A percentile compares a stretch with the other conserved stretches of the same genome.
Evolutionary conservation across 1,139 yeast species (phyloP).

Genomic region (Pneumocystis oryctolagi): DNA sequence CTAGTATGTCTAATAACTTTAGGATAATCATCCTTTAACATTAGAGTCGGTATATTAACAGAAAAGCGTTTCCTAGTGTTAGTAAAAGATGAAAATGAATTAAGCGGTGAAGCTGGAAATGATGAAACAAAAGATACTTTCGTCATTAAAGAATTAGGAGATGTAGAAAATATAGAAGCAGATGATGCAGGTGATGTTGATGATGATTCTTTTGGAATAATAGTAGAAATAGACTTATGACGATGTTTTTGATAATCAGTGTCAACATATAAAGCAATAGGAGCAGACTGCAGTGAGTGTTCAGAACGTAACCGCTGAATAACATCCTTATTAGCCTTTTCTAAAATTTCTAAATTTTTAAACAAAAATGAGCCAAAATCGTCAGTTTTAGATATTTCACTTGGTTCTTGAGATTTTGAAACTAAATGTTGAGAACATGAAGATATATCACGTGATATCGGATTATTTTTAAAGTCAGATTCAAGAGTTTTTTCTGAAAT

Average conservation of each 20-base stretch:
- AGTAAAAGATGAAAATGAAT: slow-evolving; percentile 1
- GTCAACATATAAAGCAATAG: slow-evolving; percentile 5
- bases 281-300: slow-evolving; percentile 27
- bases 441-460: slow-evolving; percentile 36
- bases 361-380: slow-evolving; percentile 92
- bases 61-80: background rate
- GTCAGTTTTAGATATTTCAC: slow-evolving; percentile 40
- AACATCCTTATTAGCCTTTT: slow-evolving; percentile 85
- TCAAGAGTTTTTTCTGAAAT: background rate
- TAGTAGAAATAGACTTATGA: slow-evolving; percentile 13
- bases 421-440: slow-evolving; percentile 43
- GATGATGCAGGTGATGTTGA: slow-evolving; percentile 10
- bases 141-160: slow-evolving; percentile 13
- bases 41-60: background rate
- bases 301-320: slow-evolving; percentile 74
- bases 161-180: slow-evolving; percentile 12
- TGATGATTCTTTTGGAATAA: slow-evolving; percentile 9
- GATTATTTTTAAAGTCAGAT: background rate
- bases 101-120: slow-evolving; percentile 14
- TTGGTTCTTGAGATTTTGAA: slow-evolving; percentile 46
- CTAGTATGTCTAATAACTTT: background rate
- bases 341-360: slow-evolving; percentile 75
- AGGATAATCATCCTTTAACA: background rate
- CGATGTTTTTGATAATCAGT: slow-evolving; percentile 9
- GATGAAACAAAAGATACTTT: slow-evolving; percentile 8